phyloP scores from a whole-genome alignment of 257 asterid species.

The Przewalskia tangutica region DNA sequence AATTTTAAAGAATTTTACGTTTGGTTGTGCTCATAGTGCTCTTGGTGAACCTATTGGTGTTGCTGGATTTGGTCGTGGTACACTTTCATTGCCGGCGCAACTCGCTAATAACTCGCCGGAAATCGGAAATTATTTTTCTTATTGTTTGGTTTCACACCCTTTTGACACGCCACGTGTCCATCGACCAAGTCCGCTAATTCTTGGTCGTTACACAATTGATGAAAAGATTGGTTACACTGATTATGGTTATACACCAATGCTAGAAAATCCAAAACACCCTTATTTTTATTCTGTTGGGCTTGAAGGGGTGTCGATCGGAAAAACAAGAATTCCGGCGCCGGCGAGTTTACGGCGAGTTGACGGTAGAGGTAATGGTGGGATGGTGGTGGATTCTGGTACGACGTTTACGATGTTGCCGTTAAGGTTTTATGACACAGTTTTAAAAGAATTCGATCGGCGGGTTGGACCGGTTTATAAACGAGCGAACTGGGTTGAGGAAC shows the following conservation, averaged over 20 bases:
- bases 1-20: slow-evolving; percentile 46
- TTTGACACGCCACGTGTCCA: slow-evolving; percentile 30
- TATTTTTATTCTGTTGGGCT: slow-evolving; percentile 70
- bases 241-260: slow-evolving; percentile 58
- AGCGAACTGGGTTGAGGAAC: slow-evolving; percentile 49
- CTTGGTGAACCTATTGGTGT: slow-evolving; percentile 93
- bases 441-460: slow-evolving; percentile 29
- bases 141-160: slow-evolving; percentile 64
- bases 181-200: slow-evolving; percentile 69
- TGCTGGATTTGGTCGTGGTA: slow-evolving; percentile 90
- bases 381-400: slow-evolving; percentile 98
- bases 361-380: slow-evolving; percentile 64
- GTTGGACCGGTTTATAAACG: slow-evolving; percentile 34
- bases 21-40: slow-evolving; percentile 75
- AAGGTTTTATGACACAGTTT: slow-evolving; percentile 38
- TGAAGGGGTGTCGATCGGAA: slow-evolving; percentile 57
- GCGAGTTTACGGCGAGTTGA: slow-evolving; percentile 43
- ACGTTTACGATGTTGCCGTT: slow-evolving; percentile 80
- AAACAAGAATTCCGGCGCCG: slow-evolving; percentile 41
- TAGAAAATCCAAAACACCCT: slow-evolving; percentile 59
- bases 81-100: slow-evolving; percentile 73
- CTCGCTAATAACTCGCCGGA: slow-evolving; percentile 53
- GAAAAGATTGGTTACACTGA: slow-evolving; percentile 14
- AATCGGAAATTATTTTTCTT: slow-evolving; percentile 72
- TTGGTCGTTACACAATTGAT: slow-evolving; percentile 38